Evolutionary conservation across 2,329 filamentous ascomycete genomes (phyloP).

Genomic region (Calonectria pauciramosa): DNA sequence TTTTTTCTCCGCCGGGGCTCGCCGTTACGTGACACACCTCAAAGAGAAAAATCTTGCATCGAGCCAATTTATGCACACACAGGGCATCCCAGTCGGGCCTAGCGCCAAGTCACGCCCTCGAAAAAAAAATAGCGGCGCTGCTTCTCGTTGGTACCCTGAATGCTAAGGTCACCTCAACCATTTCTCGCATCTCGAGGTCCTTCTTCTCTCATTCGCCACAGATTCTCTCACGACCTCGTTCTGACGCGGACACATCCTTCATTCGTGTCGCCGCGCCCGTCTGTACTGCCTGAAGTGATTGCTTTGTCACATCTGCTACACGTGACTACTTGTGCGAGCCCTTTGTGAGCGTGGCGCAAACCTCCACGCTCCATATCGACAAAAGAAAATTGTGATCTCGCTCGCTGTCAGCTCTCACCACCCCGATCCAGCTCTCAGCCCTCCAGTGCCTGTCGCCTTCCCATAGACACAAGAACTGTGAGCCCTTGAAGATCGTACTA

Average conservation of each 20-base stretch:
- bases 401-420: conserved; percentile 27
- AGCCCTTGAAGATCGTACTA: background rate
- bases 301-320: conserved; percentile 31
- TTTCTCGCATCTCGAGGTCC: conserved; percentile 39
- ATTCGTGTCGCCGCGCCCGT: conserved; percentile 29
- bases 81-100: conserved; percentile 28
- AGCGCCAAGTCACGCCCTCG: conserved; percentile 40
- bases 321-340: conserved; percentile 31
- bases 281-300: conserved; percentile 33
- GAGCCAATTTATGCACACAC: conserved; percentile 24
- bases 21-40: background rate
- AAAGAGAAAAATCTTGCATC: background rate
- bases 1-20: background rate
- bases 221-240: conserved; percentile 33
- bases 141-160: conserved; percentile 35
- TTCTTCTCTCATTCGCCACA: conserved; percentile 34
- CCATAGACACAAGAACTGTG: background rate
- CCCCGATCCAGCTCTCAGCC: conserved; percentile 12
- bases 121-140: conserved; percentile 35
- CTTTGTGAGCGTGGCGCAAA: conserved; percentile 38
- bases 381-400: conserved; percentile 39
- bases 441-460: conserved; percentile 22
- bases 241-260: conserved; percentile 29
- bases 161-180: conserved; percentile 38
- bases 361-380: conserved; percentile 27